Evolutionary conservation across 202 grass and related monocot genomes (phyloP).

Genomic region (Digitaria exilis): DNA sequence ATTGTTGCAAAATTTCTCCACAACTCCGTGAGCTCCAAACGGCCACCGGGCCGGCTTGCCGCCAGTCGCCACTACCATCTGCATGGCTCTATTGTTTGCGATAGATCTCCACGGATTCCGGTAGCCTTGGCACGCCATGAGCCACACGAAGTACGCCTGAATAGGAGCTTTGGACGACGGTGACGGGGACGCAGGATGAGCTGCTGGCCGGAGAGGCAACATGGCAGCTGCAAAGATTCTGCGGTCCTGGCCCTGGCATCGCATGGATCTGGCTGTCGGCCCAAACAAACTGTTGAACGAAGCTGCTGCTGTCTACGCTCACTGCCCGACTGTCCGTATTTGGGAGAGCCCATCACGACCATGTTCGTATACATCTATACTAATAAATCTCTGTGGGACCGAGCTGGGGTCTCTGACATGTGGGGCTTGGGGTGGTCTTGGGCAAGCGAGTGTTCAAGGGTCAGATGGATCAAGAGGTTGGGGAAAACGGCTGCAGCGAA

Average conservation of each 20-base stretch:
- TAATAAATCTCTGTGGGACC: neutral
- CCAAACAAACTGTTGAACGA: neutral
- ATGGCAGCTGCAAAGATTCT: slow-evolving; percentile 40
- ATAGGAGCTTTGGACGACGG: slow-evolving; percentile 2
- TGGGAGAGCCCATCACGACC: neutral
- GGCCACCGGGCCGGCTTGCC: neutral
- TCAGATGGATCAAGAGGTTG: neutral
- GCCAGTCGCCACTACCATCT: neutral
- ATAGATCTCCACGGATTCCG: neutral
- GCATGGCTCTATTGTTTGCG: neutral
- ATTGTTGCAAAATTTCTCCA: neutral
- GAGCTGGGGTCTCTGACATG: neutral
- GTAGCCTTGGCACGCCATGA: neutral
- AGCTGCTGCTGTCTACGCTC: too few species aligned
- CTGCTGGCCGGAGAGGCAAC: slow-evolving; percentile 32
- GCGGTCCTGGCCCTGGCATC: neutral
- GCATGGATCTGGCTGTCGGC: neutral
- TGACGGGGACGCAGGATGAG: neutral
- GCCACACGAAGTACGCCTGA: neutral
- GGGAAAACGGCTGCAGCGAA: neutral
- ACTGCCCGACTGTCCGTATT: neutral
- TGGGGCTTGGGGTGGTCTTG: too few species aligned
- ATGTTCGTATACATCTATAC: neutral
- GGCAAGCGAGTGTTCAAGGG: neutral
- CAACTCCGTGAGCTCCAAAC: neutral